A percentile compares a stretch with the other conserved stretches of the same genome.
Conservation (phyloP, 208 protist species). For the Naegleria fowleri region DNA sequence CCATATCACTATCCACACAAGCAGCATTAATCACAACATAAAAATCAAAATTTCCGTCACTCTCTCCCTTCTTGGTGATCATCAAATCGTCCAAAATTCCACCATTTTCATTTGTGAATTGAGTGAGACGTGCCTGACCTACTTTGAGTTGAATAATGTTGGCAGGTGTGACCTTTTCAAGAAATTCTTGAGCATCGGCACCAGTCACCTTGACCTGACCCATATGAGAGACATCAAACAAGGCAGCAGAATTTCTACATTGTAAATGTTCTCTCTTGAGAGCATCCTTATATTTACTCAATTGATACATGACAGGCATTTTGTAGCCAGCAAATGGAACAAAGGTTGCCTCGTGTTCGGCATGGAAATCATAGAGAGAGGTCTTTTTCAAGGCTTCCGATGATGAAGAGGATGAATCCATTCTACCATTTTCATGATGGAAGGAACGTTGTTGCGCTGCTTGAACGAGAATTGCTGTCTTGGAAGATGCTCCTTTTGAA, state of each 20-base stretch:
- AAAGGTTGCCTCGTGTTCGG: slow-evolving; percentile 80
- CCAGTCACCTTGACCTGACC: slow-evolving; percentile 80
- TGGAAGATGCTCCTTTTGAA: too few species aligned
- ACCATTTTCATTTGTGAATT: slow-evolving; percentile 84
- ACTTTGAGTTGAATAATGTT: slow-evolving; percentile 58
- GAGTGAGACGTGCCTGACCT: slow-evolving; percentile 59
- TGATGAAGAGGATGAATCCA: not conserved
- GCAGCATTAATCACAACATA: slow-evolving; percentile 92
- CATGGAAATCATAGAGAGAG: slow-evolving; percentile 69
- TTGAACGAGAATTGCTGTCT: too few species aligned
- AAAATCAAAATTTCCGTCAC: slow-evolving; percentile 45
- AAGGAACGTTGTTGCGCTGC: too few species aligned
- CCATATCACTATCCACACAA: slow-evolving; percentile 86
- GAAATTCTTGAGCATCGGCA: slow-evolving; percentile 76
- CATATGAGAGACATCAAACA: slow-evolving; percentile 97
- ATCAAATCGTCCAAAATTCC: slow-evolving; percentile 93
- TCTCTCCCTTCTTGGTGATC: slow-evolving; percentile 70
- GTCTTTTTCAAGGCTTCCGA: slow-evolving; percentile 42
- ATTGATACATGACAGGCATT: slow-evolving; percentile 88
- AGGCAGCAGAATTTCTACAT: slow-evolving; percentile 63
- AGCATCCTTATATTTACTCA: slow-evolving; percentile 48
- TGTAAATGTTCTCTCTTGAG: slow-evolving; percentile 79
- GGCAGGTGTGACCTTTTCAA: slow-evolving; percentile 77
- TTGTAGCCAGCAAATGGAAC: slow-evolving; percentile 85
- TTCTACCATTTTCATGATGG: too few species aligned